Evolutionary conservation across 2,329 filamentous ascomycete genomes (phyloP), one percentile per base, ranked within the genome.

Genomic region (Lizonia empirigonia): DNA sequence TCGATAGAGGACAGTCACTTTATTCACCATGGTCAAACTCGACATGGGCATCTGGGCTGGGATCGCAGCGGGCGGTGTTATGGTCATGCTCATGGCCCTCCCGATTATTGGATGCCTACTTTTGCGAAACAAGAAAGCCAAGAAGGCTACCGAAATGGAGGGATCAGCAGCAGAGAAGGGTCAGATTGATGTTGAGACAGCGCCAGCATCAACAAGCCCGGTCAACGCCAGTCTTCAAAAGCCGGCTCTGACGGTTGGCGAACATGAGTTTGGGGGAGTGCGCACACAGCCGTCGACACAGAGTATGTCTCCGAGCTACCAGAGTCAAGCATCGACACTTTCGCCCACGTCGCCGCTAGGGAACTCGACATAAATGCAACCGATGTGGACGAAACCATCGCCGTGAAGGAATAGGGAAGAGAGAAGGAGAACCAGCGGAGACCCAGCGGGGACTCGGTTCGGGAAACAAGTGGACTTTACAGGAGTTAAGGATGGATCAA

Each of bases 81-180:
- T 50, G 41, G 22, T 50, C 22, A 29, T 54, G 45, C 46, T 54
- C 4, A 5, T 50, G 5, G 16, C 42, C 13, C 8, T 54, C 20
- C 51, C 51, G 5, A 24, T 54, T 4, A 18, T 54, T 9, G 51
- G 51, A 5, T 54, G 41, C n/a, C 33, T 54, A 5, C 50, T 46
- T 33, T 45, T 40, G 19, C 37, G 41, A 12, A 34, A 10, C 37
- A 54, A 50, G 36, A 54, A 54, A 6, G 32, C 41, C 2, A 42
- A 38, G 27, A 34, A 44, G 22, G 42, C 27, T 27, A 32, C 20
- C 12, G 40, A 22, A 1, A 12, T 33, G 33, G 40, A 44, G 12
- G 44, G 39, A 6, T 42, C 41, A 5, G 26, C 32, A 36, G 51
- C 32, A 46, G 51, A 54, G 41, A 54, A 54, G 35, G 51, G 51